These are phyloP conservation scores for Penicillium fuscoglaucum DNA, from an alignment of 2,329 filamentous ascomycete species.

Conservation along the genomic window DNA sequence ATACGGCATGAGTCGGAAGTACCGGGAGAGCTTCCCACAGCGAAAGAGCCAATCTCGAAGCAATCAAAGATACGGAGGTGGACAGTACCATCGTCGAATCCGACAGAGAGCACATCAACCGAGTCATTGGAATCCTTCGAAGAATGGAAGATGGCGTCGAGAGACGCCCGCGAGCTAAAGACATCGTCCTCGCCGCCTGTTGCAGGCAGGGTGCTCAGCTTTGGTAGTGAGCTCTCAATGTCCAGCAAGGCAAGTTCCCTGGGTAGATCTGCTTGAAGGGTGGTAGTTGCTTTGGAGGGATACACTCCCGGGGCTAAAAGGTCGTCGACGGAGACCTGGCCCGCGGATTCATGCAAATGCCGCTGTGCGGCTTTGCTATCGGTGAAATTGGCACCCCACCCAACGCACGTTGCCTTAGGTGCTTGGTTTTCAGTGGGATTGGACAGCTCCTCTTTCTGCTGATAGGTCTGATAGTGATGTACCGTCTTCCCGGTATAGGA, in stretches of 20 bases:
- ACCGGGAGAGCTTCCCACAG: conserved; percentile 42
- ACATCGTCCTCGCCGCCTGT: conserved; percentile 64
- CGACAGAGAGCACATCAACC: conserved; percentile 77
- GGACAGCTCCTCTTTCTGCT: conserved; percentile 16
- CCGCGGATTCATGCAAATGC: conserved; percentile 39
- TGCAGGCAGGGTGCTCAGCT: conserved; percentile 69
- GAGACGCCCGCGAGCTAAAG: conserved; percentile 67
- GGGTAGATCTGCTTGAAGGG: conserved; percentile 61
- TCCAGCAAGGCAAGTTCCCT: conserved; percentile 72
- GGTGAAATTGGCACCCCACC: conserved; percentile 58
- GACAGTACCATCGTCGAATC: conserved; percentile 68
- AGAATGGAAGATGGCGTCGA: conserved; percentile 69
- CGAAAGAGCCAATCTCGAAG: conserved; percentile 69
- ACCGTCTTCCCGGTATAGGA: conserved; percentile 79
- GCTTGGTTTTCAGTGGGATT: neutral
- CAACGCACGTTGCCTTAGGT: conserved; percentile 48
- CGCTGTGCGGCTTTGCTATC: conserved; percentile 48
- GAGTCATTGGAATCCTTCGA: conserved; percentile 67
- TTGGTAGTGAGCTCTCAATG: conserved; percentile 72
- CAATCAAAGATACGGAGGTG: conserved; percentile 84
- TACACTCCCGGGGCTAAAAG: conserved; percentile 42
- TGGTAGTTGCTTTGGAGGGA: conserved; percentile 36
- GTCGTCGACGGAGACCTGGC: conserved; percentile 44
- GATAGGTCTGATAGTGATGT: conserved; percentile 60
- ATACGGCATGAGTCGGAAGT: conserved; percentile 43